Evolutionary conservation across 805 yeast species (phyloP).

Genomic region (Sungouiella thailandica): DNA sequence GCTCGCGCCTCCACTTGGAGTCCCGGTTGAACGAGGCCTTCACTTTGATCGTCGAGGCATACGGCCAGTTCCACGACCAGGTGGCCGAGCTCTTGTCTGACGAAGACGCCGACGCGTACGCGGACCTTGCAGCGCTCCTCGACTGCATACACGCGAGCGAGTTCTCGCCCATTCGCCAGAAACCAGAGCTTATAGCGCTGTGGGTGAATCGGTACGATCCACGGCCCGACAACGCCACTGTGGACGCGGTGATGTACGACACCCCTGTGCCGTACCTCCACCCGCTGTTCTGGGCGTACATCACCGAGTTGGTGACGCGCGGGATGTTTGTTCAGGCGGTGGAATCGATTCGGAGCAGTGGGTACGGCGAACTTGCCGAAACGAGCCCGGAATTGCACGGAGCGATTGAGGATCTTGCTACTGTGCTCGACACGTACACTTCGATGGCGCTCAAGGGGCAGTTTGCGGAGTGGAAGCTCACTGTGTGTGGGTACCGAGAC

Average conservation of each 20-base stretch:
- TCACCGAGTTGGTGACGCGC: slow-evolving; percentile 53
- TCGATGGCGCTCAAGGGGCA: slow-evolving; percentile 35
- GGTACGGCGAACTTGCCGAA: slow-evolving; percentile 35
- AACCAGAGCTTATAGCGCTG: slow-evolving; percentile 41
- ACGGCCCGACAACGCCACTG: slow-evolving; percentile 51
- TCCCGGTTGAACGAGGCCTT: slow-evolving; percentile 22
- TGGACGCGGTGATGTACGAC: slow-evolving; percentile 42
- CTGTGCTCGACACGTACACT: slow-evolving; percentile 37
- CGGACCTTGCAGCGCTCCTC: slow-evolving; percentile 45
- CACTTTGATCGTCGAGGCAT: slow-evolving; percentile 22
- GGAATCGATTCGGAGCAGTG: slow-evolving; percentile 40
- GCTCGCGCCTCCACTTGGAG: slow-evolving; percentile 4
- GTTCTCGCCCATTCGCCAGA: slow-evolving; percentile 37
- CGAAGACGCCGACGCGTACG: slow-evolving; percentile 20
- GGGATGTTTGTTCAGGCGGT: slow-evolving; percentile 58
- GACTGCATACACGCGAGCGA: slow-evolving; percentile 54
- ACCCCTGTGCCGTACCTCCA: slow-evolving; percentile 44
- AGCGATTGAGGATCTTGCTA: slow-evolving; percentile 38
- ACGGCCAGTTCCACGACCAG: slow-evolving; percentile 24
- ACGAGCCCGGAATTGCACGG: slow-evolving; percentile 27
- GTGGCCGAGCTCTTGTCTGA: slow-evolving; percentile 16
- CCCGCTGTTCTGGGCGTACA: slow-evolving; percentile 55
- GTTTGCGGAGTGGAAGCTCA: slow-evolving; percentile 47
- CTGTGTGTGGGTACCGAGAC: slow-evolving; percentile 48
- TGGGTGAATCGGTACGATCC: slow-evolving; percentile 74